phyloP scores from a whole-genome alignment of 768 basidiomycete species.

The Hygrophorus pudorinus region DNA sequence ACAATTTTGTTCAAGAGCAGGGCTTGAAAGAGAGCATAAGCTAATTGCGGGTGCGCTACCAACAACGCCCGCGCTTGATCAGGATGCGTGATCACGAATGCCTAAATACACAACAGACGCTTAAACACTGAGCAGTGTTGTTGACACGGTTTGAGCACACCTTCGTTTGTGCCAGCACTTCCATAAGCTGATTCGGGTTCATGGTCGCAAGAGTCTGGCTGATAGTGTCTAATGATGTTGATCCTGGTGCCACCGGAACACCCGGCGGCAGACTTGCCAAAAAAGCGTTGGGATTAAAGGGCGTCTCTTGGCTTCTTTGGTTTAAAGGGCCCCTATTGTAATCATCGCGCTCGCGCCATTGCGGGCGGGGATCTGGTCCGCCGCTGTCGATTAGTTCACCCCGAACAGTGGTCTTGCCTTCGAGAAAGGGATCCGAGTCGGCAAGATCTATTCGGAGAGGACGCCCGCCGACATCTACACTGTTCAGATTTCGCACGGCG shows the following conservation, averaged over 20 bases:
- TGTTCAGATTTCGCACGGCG: conserved; percentile 93
- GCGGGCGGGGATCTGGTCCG: conserved; percentile 43
- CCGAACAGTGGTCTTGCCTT: conserved; percentile 81
- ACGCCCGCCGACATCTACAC: conserved; percentile 84
- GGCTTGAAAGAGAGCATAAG: conserved; percentile 94
- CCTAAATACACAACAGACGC: conserved; percentile 34
- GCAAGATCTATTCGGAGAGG: conserved; percentile 91
- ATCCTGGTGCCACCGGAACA: conserved; percentile 59
- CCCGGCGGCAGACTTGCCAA: conserved; percentile 68
- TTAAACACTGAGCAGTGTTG: not conserved
- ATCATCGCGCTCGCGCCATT: conserved; percentile 41
- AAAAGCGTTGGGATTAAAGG: conserved; percentile 38
- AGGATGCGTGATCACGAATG: conserved; percentile 84
- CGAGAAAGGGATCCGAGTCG: conserved; percentile 85
- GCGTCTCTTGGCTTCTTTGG: not conserved
- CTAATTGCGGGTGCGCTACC: conserved; percentile 79
- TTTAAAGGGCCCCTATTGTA: conserved; percentile 2
- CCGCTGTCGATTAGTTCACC: conserved; percentile 73
- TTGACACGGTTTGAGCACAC: conserved; percentile 32
- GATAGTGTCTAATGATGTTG: conserved; percentile 71
- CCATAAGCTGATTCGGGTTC: conserved; percentile 76
- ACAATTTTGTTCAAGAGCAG: conserved; percentile 90
- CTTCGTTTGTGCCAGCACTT: conserved; percentile 98
- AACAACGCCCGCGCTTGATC: conserved; percentile 81
- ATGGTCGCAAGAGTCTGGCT: conserved; percentile 78